Base-by-base conservation (phyloP, 2,329 filamentous ascomycete species). In the Raffaelea albimanens region DNA sequence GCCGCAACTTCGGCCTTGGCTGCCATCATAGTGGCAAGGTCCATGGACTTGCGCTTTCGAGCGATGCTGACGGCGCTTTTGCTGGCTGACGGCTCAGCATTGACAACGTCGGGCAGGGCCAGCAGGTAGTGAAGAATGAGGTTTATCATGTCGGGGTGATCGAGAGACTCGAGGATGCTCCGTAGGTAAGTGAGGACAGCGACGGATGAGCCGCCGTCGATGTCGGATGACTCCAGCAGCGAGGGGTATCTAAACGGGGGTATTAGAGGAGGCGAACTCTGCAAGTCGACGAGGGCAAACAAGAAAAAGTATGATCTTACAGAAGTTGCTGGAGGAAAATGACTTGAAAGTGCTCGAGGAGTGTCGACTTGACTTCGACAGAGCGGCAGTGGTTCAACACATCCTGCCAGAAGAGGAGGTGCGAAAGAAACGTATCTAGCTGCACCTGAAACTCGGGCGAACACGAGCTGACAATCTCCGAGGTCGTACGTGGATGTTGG, bases 371-470 rank as follows among this genome's bases (percentile, higher is more conserved):
- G 56, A 98, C 88, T 61, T 97, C 91, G 1, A 82, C 73, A 3
- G 91, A 97, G 58, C 83, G 82, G 68, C 93, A 98, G 65, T 97
- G 91, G 62, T 97, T 93, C 51, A 98, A 71, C 31, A 96, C 90
- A 63, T 98, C 93, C 67, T 98, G 93, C 93, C 93, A 98, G 61
- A 98, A 98, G 5, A 94, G 72, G 43, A 98, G 75, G 61, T 97
- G 94, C 1, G 93, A 95, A 39, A 98, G 73, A 59, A 98, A 98
- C 0, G 90, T 95, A 47, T 91, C 83, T 59, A 97, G 78, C 57
- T 96, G 87, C n/a, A 81, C 77, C 58, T 87, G 85, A 53, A 94
- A 89, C 50, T 88, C 80, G 1, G 76, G 70, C 3, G 83, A 82
- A 61, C 85, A 83, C 43, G 87, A 82, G 65, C 80, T 82, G 57